Evolutionary conservation across 2,329 filamentous ascomycete species (phyloP), one percentile per base, ranked within the genome.

Genomic region (Ophiostoma tasmaniense): DNA sequence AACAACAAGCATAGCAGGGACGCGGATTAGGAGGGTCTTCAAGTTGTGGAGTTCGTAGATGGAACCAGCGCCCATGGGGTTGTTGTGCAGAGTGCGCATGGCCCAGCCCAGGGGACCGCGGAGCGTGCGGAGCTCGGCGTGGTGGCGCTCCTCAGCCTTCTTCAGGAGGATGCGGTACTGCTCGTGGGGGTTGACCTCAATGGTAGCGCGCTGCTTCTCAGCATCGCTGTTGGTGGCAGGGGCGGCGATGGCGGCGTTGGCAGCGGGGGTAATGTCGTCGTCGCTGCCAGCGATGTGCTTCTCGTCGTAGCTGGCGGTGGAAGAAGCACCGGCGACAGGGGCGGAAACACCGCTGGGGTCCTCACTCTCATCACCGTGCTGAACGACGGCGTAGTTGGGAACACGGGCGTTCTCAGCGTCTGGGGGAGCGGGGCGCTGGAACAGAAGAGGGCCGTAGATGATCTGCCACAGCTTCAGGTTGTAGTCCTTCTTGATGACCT

Each of bases 41-140:
- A 93, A 80, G 83, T 94, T 94, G 79, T 87, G 81, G 25, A 83
- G 74, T 79, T 94, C 91, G 80, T 94, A 92, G 72, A 93, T 84
- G 75, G 88, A 83, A 67, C 91, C 91, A 22, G 87, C 77, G 22
- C 89, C 89, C 79, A 92, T 85, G 65, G 87, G 89, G 81, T 93
- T 90, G 74, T 90, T 82, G 76, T 87, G 89, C 25, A 93, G 87
- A 66, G 83, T 86, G 73, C 91, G 89, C 89, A 94, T 91, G 50
- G 89, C 91, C 91, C 91, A 93, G 74, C 88, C 91, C n/a, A 94
- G 82, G 66, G 89, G 90, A 33, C 90, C 89, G 1, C 80, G 80
- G 70, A 82, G 83, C 77, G 85, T 80, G 69, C 85, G 79, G 68
- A 94, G 87, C 74, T 86, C 86, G 28, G 85, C 85, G 76, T 90